Percentiles rank a stretch among this genome's conserved stretches.
Conservation (phyloP, 495 filamentous ascomycete species). For the Neurospora sp. region DNA sequence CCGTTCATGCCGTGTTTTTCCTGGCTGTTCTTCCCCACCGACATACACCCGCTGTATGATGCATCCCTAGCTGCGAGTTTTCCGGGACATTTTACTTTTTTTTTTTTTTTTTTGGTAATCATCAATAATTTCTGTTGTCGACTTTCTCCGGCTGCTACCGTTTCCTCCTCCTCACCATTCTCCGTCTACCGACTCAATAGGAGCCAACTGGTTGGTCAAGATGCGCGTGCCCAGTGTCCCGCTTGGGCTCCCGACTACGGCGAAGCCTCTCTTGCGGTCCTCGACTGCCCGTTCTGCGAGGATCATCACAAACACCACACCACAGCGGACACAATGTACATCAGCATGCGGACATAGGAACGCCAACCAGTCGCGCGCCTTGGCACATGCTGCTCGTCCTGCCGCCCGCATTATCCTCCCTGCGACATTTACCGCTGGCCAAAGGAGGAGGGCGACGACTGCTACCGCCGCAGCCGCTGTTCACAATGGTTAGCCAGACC, state of each 20-base stretch:
- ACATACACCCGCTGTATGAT: not conserved
- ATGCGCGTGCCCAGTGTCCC: not conserved
- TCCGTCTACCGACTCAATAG: not conserved
- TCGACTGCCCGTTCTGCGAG: not conserved
- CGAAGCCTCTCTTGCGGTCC: not conserved
- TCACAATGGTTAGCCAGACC: constrained; percentile 19
- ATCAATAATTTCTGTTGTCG: not conserved
- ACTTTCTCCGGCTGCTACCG: not conserved
- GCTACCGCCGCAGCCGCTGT: constrained; percentile 19
- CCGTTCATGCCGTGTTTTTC: not conserved
- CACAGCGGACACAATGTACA: constrained; percentile 10
- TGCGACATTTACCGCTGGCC: constrained; percentile 11
- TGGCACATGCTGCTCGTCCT: not conserved
- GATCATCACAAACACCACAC: not conserved
- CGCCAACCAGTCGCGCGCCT: not conserved
- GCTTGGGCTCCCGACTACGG: not conserved
- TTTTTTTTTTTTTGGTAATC: not conserved
- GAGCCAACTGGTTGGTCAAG: not conserved
- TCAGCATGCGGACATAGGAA: constrained; percentile 1
- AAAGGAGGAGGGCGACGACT: constrained; percentile 20
- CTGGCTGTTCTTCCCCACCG: not conserved
- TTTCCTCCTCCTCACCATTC: not conserved
- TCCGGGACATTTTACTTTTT: not conserved
- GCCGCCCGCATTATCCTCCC: constrained; percentile 7
- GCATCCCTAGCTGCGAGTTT: not conserved